Evolutionary conservation across 1,139 yeast species (phyloP).

Genomic region (Hansenula lynferdii): DNA sequence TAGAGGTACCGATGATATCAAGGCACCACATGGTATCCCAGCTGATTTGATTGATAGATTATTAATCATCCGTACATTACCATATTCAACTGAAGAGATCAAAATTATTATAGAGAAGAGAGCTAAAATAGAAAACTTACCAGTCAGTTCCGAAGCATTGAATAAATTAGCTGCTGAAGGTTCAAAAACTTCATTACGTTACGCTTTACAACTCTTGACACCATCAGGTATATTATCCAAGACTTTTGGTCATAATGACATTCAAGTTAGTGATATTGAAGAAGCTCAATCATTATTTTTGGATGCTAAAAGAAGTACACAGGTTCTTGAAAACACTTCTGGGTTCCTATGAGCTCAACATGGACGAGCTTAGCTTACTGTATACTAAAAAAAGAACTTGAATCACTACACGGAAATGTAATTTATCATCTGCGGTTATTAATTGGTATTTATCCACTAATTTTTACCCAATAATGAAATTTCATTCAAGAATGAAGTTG

Average conservation of each 20-base stretch:
- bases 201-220: constrained; percentile 83
- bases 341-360: constrained; percentile 15
- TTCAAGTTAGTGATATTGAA: constrained; percentile 67
- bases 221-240: constrained; percentile 86
- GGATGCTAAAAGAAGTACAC: constrained; percentile 84
- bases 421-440: neutral
- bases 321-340: constrained; percentile 49
- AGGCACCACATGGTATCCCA: constrained; percentile 96
- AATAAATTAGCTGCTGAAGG: constrained; percentile 72
- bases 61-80: constrained; percentile 85
- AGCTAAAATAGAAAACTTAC: constrained; percentile 67
- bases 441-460: neutral
- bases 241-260: constrained; percentile 67
- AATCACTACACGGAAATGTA: neutral
- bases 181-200: constrained; percentile 73
- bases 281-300: constrained; percentile 84
- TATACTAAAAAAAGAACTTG: neutral
- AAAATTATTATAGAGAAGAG: constrained; percentile 78
- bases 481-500: constrained; percentile 70
- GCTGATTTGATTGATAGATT: constrained; percentile 90
- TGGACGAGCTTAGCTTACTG: neutral
- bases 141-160: constrained; percentile 61
- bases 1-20: constrained; percentile 84
- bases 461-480: constrained; percentile 50
- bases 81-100: constrained; percentile 81